Percentiles rank a stretch among this genome's conserved stretches.
Conservation (phyloP, 768 basidiomycete genomes). For the Boletus edulis region DNA sequence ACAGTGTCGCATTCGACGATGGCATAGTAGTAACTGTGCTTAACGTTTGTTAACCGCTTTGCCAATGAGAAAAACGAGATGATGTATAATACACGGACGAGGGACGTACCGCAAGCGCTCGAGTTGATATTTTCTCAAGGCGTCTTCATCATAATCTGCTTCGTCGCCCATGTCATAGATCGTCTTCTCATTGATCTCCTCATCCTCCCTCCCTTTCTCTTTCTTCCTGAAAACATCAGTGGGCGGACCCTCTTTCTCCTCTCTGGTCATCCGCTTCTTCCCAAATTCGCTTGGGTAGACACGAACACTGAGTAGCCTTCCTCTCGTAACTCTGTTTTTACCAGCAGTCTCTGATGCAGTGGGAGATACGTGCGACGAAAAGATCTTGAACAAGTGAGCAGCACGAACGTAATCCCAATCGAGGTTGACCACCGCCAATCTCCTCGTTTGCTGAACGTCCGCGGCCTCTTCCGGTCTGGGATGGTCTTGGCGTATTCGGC, state of each 20-base stretch:
- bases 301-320: slow-evolving; percentile 71
- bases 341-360: slow-evolving; percentile 33
- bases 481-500: slow-evolving; percentile 51
- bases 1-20: slow-evolving; percentile 84
- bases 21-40: slow-evolving; percentile 88
- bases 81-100: neutral
- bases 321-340: slow-evolving; percentile 40
- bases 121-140: slow-evolving; percentile 86
- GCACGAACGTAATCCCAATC: slow-evolving; percentile 98
- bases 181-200: slow-evolving; percentile 61
- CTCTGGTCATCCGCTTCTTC: slow-evolving; percentile 76
- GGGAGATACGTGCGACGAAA: slow-evolving; percentile 78
- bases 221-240: slow-evolving; percentile 72
- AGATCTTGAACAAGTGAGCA: slow-evolving; percentile 86
- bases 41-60: slow-evolving; percentile 6
- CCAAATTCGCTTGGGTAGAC: slow-evolving; percentile 96
- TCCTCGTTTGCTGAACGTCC: slow-evolving; percentile 50
- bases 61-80: neutral
- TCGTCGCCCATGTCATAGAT: slow-evolving; percentile 66
- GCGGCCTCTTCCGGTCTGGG: slow-evolving; percentile 45
- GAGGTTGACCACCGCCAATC: slow-evolving; percentile 90
- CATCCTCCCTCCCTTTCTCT: slow-evolving; percentile 36
- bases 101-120: slow-evolving; percentile 78
- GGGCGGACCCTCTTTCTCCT: slow-evolving; percentile 91
- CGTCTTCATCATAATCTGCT: slow-evolving; percentile 85